phyloP scores from a whole-genome alignment of 306 rosid species.

The Hippophae tibetana region DNA sequence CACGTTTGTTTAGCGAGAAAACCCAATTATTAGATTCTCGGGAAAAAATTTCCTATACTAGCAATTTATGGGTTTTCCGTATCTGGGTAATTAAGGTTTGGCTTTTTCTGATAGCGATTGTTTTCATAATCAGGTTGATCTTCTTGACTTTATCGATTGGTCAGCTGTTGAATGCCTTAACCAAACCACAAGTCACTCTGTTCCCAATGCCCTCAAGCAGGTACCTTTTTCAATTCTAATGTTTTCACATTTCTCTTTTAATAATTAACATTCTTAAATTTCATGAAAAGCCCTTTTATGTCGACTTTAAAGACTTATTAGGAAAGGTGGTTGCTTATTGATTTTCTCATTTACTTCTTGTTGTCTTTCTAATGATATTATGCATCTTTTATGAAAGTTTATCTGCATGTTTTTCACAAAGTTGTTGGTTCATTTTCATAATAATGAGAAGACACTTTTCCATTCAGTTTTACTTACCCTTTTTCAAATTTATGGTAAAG shows the following conservation, averaged over 20 bases:
- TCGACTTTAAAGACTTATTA: not conserved
- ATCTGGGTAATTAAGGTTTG: not conserved
- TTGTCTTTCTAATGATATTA: too few species aligned
- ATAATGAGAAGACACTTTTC: too few species aligned
- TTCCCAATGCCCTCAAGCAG: slow-evolving; percentile 72
- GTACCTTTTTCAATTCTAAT: slow-evolving; percentile 21
- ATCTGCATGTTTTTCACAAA: too few species aligned
- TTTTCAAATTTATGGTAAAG: too few species aligned
- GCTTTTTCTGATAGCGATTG: slow-evolving; percentile 10
- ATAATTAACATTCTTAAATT: not conserved
- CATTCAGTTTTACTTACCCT: too few species aligned
- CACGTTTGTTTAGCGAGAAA: slow-evolving; percentile 7
- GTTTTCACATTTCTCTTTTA: not conserved
- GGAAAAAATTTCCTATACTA: not conserved
- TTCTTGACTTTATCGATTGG: slow-evolving; percentile 89
- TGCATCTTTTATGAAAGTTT: too few species aligned
- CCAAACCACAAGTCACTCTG: slow-evolving; percentile 65
- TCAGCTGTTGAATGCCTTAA: slow-evolving; percentile 88
- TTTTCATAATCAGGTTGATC: slow-evolving; percentile 62
- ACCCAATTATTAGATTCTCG: slow-evolving; percentile 10
- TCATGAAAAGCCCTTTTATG: too few species aligned
- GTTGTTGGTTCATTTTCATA: too few species aligned
- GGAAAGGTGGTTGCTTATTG: too few species aligned
- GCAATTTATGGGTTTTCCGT: not conserved
- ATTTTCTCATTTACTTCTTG: too few species aligned